Percentiles rank a stretch among this genome's conserved stretches.
Conservation (phyloP, 768 basidiomycete species). For the Agaricus subrufescens region DNA sequence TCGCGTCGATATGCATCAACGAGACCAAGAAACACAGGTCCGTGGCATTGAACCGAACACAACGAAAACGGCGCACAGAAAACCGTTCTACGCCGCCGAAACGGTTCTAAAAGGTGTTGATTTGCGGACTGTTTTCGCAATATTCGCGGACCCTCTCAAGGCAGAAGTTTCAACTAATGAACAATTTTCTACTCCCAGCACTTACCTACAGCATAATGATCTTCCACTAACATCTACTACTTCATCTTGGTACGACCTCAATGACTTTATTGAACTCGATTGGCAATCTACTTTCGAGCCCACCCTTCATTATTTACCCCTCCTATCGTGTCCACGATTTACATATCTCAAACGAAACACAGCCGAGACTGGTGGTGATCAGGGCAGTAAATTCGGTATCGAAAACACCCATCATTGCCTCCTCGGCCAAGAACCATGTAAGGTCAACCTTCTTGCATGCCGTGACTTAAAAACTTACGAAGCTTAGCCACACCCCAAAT, state of each 20-base stretch:
- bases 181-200: conserved; percentile 38
- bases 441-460: conserved; percentile 18
- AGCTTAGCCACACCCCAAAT: conserved; percentile 54
- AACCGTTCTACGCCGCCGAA: conserved; percentile 86
- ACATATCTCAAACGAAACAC: conserved; percentile 70
- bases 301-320: conserved; percentile 61
- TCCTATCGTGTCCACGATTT: conserved; percentile 78
- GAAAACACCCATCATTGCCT: conserved; percentile 83
- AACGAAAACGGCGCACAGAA: conserved; percentile 63
- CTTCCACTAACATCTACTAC: conserved; percentile 38
- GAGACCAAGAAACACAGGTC: conserved; percentile 73
- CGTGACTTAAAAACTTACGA: not conserved
- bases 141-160: conserved; percentile 72
- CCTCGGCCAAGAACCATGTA: conserved; percentile 68
- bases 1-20: conserved; percentile 89
- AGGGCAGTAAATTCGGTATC: conserved; percentile 75
- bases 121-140: conserved; percentile 72
- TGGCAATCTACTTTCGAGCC: conserved; percentile 55
- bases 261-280: conserved; percentile 82
- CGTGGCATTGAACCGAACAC: conserved; percentile 51
- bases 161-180: conserved; percentile 43
- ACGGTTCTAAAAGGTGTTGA: conserved; percentile 74
- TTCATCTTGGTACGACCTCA: conserved; percentile 67
- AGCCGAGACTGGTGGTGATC: conserved; percentile 33
- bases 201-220: conserved; percentile 42